Evolutionary conservation across 441 rosid species (phyloP), one percentile per base, ranked within the genome.

Genomic region (Mallotus repandus): DNA sequence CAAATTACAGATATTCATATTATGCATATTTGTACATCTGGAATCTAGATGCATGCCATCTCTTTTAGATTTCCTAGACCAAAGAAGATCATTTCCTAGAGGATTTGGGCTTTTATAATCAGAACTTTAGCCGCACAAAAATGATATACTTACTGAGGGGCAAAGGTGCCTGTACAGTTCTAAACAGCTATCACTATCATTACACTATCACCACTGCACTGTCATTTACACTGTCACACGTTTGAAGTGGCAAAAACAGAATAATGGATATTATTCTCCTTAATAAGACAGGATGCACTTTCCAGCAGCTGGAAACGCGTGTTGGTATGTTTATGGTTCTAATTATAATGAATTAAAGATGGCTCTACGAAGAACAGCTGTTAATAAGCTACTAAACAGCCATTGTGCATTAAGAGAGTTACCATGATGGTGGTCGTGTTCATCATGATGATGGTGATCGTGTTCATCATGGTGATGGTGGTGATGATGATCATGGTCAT

Each of bases 381-480:
- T 48, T 11, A 62, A 35, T 3, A 1, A 52, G 50, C 32, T 21
- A 19, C 50, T 11, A 4, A 3, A 55, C 11, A 52, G 75, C n/a
- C 71, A 63, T 68, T 72, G 46, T 60, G 52, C 78, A 60, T 50
- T 71, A 60, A 64, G 62, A 62, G 64, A 65, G 70, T 75, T 85
- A 82, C 96, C 91, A 52, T 86, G 91, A 71, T 87, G 64, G 71
- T 92, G 94, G 61, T 80, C 85, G 29, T 91, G 92, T 38, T 81
- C 85, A 48, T 84, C 75, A 74, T 83, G 85, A 46, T 89, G 87
- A 38, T 84, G 79, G 38, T 80, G 79, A 18, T 25, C 29, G 29
- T 25, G 29, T 25, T 25, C 29, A 25, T 25, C 29, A 25, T 25
- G 29, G 29, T 25, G 29, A 25, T 25, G 29, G 29, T 83, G 68